A percentile compares a stretch with the other conserved stretches of the same genome.
phyloP scores from a whole-genome alignment of 305 asterid species.

The Ilex paraguariensis region DNA sequence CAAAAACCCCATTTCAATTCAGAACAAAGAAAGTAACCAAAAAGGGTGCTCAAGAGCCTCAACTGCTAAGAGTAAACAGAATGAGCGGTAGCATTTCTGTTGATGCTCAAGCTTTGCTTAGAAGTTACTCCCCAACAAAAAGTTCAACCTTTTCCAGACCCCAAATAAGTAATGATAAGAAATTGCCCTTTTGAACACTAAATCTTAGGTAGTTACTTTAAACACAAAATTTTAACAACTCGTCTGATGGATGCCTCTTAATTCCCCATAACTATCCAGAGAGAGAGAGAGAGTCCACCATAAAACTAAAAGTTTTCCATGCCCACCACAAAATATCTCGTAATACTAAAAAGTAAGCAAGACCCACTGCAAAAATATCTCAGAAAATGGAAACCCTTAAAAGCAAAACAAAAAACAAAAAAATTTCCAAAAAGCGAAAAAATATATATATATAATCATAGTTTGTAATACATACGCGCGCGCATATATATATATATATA shows the following conservation, averaged over 20 bases:
- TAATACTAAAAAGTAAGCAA: neutral
- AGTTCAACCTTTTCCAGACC: constrained; percentile 14
- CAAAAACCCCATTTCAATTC: too few species aligned
- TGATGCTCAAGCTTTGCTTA: constrained; percentile 40
- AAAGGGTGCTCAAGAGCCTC: constrained; percentile 10
- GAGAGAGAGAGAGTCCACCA: neutral
- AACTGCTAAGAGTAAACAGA: constrained; percentile 3
- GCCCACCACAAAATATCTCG: neutral
- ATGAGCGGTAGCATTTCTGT: constrained; percentile 5
- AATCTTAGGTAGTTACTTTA: constrained; percentile 15
- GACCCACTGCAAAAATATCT: neutral
- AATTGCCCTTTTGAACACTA: constrained; percentile 12
- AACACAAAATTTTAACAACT: constrained; percentile 27
- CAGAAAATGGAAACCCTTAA: neutral
- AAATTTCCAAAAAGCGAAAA: too few species aligned
- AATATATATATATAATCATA: too few species aligned
- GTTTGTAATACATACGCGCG: too few species aligned
- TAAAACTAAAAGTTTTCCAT: too few species aligned
- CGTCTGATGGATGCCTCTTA: constrained; percentile 35
- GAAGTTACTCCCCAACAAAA: constrained; percentile 45
- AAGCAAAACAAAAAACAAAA: neutral
- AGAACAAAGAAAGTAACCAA: neutral
- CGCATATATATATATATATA: too few species aligned
- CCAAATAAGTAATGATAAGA: constrained; percentile 16
- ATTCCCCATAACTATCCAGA: constrained; percentile 33